Conservation (phyloP, 768 basidiomycete species). For the Tulasnella calospora region DNA sequence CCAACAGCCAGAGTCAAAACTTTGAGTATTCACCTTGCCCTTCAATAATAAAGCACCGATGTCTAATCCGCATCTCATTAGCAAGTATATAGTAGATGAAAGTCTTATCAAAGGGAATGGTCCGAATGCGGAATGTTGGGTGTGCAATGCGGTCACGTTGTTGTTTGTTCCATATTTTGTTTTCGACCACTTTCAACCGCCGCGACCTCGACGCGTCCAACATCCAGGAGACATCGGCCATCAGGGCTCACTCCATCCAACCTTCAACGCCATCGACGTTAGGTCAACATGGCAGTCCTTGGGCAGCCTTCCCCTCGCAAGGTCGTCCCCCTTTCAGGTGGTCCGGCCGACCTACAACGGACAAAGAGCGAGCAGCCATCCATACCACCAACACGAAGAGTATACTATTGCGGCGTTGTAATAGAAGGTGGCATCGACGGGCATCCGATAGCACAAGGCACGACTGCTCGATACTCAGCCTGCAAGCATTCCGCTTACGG, state of each 20-base stretch:
- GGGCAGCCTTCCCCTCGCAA: constrained; percentile 27
- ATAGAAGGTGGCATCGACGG: constrained; percentile 77
- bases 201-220: neutral
- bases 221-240: neutral
- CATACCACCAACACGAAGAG: constrained; percentile 60
- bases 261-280: neutral
- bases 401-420: constrained; percentile 85
- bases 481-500: constrained; percentile 28
- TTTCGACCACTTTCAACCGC: constrained; percentile 7
- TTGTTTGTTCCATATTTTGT: constrained; percentile 10
- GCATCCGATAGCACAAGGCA: constrained; percentile 59
- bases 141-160: neutral
- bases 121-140: neutral
- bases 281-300: constrained; percentile 1
- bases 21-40: no score
- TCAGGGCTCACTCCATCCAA: neutral
- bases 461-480: constrained; percentile 29
- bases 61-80: no score
- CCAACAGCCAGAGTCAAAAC: no score
- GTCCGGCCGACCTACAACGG: constrained; percentile 17
- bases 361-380: constrained; percentile 28
- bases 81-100: no score
- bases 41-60: no score
- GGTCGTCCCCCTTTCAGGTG: constrained; percentile 26
- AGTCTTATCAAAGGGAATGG: neutral